Conservation (phyloP, 2,329 filamentous ascomycete genomes). For the Sclerotinia sclerotiorum region DNA sequence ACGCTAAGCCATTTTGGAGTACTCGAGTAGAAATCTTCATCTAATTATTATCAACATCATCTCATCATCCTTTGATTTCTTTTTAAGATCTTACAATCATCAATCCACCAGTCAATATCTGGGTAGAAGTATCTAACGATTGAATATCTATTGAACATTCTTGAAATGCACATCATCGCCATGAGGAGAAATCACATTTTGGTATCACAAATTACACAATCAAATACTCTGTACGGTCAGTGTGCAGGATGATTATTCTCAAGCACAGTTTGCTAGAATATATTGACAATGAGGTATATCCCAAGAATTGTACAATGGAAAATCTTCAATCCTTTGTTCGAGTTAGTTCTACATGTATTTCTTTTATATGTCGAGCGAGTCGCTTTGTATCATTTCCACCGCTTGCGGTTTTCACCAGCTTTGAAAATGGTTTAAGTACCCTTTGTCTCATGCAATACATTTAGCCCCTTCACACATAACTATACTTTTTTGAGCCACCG, state of each 20-base stretch:
- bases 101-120: background rate
- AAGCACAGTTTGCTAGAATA: background rate
- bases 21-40: too few species aligned
- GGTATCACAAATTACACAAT: background rate
- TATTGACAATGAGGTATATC: background rate
- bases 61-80: background rate
- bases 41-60: background rate
- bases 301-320: background rate
- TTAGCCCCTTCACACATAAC: background rate
- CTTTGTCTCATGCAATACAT: slow-evolving; percentile 8
- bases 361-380: background rate
- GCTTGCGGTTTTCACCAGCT: background rate
- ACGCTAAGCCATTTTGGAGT: background rate
- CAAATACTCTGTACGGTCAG: background rate
- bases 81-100: background rate
- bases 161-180: background rate
- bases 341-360: background rate
- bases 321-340: background rate
- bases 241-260: background rate
- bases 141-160: background rate
- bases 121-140: background rate
- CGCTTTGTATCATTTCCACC: slow-evolving; percentile 5
- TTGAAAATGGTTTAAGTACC: background rate
- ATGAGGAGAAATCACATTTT: background rate
- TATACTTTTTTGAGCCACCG: background rate